Conservation (phyloP, 2,329 filamentous ascomycete species). For the Lasiodiplodia sp. region DNA sequence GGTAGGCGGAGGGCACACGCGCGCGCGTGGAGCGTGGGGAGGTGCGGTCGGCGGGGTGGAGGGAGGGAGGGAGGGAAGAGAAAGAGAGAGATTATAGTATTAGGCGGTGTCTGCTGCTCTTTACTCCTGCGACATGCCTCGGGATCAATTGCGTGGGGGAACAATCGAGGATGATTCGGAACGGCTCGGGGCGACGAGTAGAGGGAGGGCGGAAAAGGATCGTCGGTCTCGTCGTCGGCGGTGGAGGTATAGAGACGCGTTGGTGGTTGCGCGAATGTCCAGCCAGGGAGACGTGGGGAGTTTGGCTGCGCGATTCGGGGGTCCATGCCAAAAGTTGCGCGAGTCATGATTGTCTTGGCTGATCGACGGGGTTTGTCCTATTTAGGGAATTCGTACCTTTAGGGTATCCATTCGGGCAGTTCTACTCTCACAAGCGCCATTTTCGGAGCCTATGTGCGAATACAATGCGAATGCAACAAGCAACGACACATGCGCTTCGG, state of each 20-base stretch:
- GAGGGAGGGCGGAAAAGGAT: neutral
- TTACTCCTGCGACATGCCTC: slow-evolving; percentile 3
- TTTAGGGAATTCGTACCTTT: slow-evolving; percentile 1
- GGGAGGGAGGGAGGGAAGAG: too few relatives aligned
- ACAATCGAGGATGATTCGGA: neutral
- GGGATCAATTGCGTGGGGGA: neutral
- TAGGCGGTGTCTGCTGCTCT: too few relatives aligned
- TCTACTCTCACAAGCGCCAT: neutral
- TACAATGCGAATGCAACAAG: too few relatives aligned
- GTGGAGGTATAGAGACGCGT: slow-evolving; percentile 36
- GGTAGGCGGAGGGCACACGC: slow-evolving; percentile 24
- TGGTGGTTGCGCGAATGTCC: slow-evolving; percentile 31
- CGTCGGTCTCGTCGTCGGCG: slow-evolving; percentile 27
- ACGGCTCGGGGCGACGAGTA: neutral
- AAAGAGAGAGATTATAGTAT: neutral
- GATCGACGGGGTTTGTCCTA: slow-evolving; percentile 8
- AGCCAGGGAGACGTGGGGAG: slow-evolving; percentile 30
- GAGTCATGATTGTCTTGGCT: slow-evolving; percentile 17
- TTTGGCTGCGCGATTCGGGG: neutral
- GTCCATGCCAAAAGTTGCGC: neutral
- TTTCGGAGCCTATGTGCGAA: neutral
- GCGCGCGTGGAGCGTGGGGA: neutral
- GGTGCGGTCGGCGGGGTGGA: neutral
- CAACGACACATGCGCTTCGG: neutral
- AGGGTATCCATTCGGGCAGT: neutral